Evolutionary conservation across 768 basidiomycete species (phyloP).

Genomic region (Boletus edulis): DNA sequence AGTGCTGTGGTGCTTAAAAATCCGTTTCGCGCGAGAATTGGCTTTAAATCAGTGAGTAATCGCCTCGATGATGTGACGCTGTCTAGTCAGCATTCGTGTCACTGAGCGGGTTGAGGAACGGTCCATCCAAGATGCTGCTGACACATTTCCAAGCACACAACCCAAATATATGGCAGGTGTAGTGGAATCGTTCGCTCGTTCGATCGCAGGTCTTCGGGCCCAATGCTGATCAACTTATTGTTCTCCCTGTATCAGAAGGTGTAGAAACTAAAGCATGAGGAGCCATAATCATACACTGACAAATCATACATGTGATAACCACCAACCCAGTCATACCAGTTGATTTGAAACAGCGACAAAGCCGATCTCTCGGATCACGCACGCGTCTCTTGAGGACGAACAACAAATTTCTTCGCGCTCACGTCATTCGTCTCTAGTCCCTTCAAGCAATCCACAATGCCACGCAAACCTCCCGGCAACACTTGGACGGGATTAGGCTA

Average conservation of each 20-base stretch:
- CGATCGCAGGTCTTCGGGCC: too few species aligned
- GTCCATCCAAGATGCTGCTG: background rate
- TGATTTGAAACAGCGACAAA: background rate
- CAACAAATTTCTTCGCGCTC: constrained; percentile 41
- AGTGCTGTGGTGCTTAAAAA: too few species aligned
- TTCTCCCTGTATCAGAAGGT: too few species aligned
- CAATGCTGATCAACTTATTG: too few species aligned
- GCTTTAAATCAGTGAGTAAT: too few species aligned
- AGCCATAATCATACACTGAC: background rate
- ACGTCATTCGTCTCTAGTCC: constrained; percentile 27
- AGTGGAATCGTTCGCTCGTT: background rate
- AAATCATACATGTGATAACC: background rate
- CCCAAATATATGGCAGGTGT: background rate
- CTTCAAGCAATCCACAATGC: constrained; percentile 30
- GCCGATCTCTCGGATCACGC: background rate
- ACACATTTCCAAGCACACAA: background rate
- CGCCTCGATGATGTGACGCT: too few species aligned
- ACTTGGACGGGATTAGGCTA: constrained; percentile 39
- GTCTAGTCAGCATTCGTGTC: too few species aligned
- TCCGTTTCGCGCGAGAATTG: too few species aligned
- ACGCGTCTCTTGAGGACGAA: constrained; percentile 16
- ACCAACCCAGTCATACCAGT: background rate
- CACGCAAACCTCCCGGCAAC: constrained; percentile 36
- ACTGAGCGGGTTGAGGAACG: too few species aligned
- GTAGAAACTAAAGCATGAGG: too few species aligned